phyloP scores from a whole-genome alignment of 2,329 filamentous ascomycete species.

The Botrytis galanthina region DNA sequence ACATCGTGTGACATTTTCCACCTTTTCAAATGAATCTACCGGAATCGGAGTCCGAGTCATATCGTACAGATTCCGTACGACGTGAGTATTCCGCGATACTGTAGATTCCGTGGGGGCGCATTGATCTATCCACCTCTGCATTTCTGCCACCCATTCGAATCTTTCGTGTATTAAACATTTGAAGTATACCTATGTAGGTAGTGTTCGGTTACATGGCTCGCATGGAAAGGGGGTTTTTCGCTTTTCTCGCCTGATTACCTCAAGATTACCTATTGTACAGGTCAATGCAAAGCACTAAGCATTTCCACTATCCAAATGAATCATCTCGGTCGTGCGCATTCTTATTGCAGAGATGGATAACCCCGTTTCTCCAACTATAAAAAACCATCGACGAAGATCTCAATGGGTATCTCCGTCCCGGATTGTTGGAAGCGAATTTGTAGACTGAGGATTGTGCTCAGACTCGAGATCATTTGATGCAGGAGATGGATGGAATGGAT shows the following conservation, averaged over 20 bases:
- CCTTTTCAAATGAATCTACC: background rate
- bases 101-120: background rate
- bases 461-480: background rate
- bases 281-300: background rate
- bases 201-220: background rate
- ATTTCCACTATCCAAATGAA: background rate
- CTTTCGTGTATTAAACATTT: background rate
- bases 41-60: background rate
- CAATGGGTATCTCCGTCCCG: background rate
- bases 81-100: background rate
- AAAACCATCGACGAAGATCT: background rate
- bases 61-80: background rate
- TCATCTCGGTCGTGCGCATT: background rate
- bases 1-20: background rate
- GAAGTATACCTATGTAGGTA: background rate
- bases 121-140: background rate
- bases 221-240: background rate
- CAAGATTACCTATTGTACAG: background rate
- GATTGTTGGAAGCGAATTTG: background rate
- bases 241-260: background rate
- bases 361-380: background rate
- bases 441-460: background rate
- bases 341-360: background rate
- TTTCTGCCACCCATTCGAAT: background rate
- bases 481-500: background rate